Evolutionary conservation across 2,329 filamentous ascomycete genomes (phyloP).

Genomic region (Aspergillus fumigatiaffinis): DNA sequence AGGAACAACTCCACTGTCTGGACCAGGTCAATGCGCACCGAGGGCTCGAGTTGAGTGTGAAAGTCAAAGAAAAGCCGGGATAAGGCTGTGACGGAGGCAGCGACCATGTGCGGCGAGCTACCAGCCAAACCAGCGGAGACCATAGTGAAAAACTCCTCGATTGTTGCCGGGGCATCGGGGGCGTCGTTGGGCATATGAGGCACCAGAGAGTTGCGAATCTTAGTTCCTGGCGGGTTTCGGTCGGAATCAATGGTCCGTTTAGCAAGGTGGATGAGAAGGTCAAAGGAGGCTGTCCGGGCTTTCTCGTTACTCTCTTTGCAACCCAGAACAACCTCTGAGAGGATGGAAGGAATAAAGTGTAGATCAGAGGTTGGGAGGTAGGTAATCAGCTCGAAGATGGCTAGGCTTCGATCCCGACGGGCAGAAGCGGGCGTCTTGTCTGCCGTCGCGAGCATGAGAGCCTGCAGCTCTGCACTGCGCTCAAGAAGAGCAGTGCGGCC

Average conservation of each 20-base stretch:
- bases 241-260: constrained; percentile 70
- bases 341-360: constrained; percentile 86
- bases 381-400: constrained; percentile 75
- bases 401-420: constrained; percentile 77
- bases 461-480: constrained; percentile 73
- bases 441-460: constrained; percentile 71
- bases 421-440: constrained; percentile 85
- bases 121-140: constrained; percentile 92
- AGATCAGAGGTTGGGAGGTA: constrained; percentile 73
- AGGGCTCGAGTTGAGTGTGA: constrained; percentile 62
- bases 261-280: constrained; percentile 83
- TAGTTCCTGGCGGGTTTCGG: constrained; percentile 52
- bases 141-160: constrained; percentile 98
- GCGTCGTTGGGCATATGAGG: constrained; percentile 81
- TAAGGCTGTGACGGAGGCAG: constrained; percentile 90
- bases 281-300: constrained; percentile 83
- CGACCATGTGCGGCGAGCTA: constrained; percentile 93
- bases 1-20: constrained; percentile 95
- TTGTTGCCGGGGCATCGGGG: constrained; percentile 69
- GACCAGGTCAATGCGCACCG: constrained; percentile 77
- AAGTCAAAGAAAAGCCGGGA: constrained; percentile 94
- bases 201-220: constrained; percentile 84
- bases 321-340: constrained; percentile 92
- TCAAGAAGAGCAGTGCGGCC: constrained; percentile 73
- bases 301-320: constrained; percentile 98